phyloP scores from a whole-genome alignment of 352 stramenopile genomes.

The Phytophthora boehmeriae region DNA sequence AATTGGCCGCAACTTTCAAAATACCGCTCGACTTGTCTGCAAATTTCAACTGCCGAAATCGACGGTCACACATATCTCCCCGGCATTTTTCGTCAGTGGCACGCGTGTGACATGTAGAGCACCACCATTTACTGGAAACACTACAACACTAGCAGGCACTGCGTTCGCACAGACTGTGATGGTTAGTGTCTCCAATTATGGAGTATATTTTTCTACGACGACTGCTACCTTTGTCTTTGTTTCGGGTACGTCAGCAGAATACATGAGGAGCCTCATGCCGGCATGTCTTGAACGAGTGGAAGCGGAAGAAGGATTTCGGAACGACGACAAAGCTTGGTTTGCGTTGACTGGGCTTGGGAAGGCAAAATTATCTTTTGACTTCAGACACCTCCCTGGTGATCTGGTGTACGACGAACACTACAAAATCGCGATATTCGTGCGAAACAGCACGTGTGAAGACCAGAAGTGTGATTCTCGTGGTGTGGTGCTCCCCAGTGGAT shows the following conservation, averaged over 20 bases:
- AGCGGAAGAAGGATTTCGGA: conserved; percentile 81
- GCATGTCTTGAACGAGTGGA: conserved; percentile 37
- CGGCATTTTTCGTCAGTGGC: conserved; percentile 77
- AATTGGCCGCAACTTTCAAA: conserved; percentile 95
- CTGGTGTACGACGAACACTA: conserved; percentile 96
- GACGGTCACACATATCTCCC: conserved; percentile 16
- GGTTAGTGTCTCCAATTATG: conserved; percentile 86
- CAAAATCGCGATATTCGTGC: conserved; percentile 95
- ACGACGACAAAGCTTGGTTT: conserved; percentile 93
- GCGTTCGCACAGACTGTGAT: conserved; percentile 36
- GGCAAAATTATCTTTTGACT: conserved; percentile 94
- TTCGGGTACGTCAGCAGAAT: conserved; percentile 41
- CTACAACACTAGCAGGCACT: conserved; percentile 10
- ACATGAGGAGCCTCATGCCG: conserved; percentile 45
- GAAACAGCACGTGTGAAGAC: conserved; percentile 92
- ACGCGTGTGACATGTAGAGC: conserved; percentile 84
- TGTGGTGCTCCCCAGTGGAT: conserved; percentile 53
- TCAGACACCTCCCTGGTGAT: conserved; percentile 89
- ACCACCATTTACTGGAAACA: conserved; percentile 60
- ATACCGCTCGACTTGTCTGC: conserved; percentile 88
- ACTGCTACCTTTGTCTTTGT: conserved; percentile 53
- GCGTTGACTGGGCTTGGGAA: conserved; percentile 90
- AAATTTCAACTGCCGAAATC: conserved; percentile 56
- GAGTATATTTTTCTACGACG: conserved; percentile 73
- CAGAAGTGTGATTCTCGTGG: conserved; percentile 77